Evolutionary conservation across 805 yeast species (phyloP).

Genomic region (Myxozyma neotropica): DNA sequence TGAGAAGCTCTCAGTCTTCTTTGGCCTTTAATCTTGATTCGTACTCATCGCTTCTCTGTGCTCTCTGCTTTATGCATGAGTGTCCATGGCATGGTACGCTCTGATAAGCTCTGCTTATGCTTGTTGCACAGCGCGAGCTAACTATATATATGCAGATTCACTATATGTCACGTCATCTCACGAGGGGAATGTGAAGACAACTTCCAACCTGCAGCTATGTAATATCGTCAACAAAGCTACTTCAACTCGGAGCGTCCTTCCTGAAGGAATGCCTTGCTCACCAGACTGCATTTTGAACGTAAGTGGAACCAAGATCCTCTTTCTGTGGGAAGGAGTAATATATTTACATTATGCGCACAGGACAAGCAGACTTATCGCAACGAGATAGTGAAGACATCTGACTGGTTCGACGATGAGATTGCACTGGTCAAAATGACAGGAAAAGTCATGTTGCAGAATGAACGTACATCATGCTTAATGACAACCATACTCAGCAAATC

Average conservation of each 20-base stretch:
- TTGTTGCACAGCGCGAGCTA: not conserved
- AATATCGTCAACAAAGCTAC: slow-evolving; percentile 13
- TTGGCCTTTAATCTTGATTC: slow-evolving; percentile 22
- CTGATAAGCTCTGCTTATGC: not conserved
- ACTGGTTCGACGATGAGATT: slow-evolving; percentile 29
- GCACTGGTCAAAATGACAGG: slow-evolving; percentile 26
- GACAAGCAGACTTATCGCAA: not conserved
- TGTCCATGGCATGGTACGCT: slow-evolving; percentile 33
- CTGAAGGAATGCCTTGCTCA: slow-evolving; percentile 23
- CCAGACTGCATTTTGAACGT: slow-evolving; percentile 18
- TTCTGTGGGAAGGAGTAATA: too few species aligned
- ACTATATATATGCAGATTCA: not conserved
- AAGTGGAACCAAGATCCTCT: too few species aligned
- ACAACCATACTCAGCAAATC: slow-evolving; percentile 18
- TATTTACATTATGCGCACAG: not conserved
- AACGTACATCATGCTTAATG: slow-evolving; percentile 24
- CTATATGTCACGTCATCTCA: slow-evolving; percentile 6
- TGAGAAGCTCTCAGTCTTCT: slow-evolving; percentile 23
- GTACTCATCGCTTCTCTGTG: slow-evolving; percentile 28
- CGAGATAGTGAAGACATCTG: not conserved
- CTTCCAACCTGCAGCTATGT: slow-evolving; percentile 4
- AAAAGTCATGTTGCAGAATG: slow-evolving; percentile 18
- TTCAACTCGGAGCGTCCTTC: slow-evolving; percentile 18
- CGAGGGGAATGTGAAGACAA: slow-evolving; percentile 17
- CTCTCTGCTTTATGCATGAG: slow-evolving; percentile 30